Evolutionary conservation across 768 basidiomycete genomes (phyloP).

Genomic region (Suillus subalutaceus): DNA sequence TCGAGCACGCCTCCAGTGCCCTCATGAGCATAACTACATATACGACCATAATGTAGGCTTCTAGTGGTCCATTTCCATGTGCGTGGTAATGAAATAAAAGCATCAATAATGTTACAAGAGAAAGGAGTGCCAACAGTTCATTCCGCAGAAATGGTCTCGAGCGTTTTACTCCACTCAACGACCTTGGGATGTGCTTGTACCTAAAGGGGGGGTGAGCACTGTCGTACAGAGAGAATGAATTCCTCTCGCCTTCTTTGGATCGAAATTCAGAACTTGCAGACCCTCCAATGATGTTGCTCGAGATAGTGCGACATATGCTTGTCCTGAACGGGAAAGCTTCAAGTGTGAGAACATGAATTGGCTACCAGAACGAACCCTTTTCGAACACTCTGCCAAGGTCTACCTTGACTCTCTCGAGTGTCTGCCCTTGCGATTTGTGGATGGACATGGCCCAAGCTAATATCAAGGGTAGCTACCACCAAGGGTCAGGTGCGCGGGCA

Average conservation of each 20-base stretch:
- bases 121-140: slow-evolving; percentile 11
- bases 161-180: slow-evolving; percentile 68
- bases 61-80: neutral
- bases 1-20: neutral
- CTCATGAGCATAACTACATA: neutral
- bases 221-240: neutral
- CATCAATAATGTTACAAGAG: slow-evolving; percentile 1
- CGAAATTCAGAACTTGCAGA: slow-evolving; percentile 82
- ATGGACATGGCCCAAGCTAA: slow-evolving; percentile 98
- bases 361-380: slow-evolving; percentile 56
- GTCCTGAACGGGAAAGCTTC: slow-evolving; percentile 48
- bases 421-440: slow-evolving; percentile 98
- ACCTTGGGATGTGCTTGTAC: slow-evolving; percentile 77
- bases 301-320: slow-evolving; percentile 90
- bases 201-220: slow-evolving; percentile 36
- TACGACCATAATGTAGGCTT: neutral
- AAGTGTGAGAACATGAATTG: slow-evolving; percentile 10
- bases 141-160: slow-evolving; percentile 48
- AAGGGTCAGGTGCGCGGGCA: neutral
- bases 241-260: slow-evolving; percentile 62
- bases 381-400: slow-evolving; percentile 93
- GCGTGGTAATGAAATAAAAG: neutral
- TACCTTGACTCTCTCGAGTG: slow-evolving; percentile 91
- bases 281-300: slow-evolving; percentile 87
- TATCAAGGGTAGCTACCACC: slow-evolving; percentile 75